Base-by-base conservation (phyloP, 2,329 filamentous ascomycete genomes). In the Fusarium anthophilum region DNA sequence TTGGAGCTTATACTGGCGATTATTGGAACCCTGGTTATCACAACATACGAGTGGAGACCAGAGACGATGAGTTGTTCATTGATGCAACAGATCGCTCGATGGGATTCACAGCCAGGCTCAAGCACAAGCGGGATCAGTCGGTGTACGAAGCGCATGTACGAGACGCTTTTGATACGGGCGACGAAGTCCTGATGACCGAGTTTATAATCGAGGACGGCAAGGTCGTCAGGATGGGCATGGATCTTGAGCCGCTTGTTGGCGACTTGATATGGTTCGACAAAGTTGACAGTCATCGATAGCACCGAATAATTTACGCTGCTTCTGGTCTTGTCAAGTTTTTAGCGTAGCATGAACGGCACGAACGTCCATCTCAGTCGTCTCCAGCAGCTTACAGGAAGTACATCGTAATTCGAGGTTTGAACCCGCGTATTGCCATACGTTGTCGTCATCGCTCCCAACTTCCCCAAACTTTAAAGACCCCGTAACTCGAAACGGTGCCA, bases 11-110 rank as follows among this genome's bases (percentile, higher is more conserved):
- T 44, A 55, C 48, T 1, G 79, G 79, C 14, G 53, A 59, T 13
- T 80, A 78, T 38, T 75, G 73, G 73, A 75, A 78, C n/a, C 44
- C 66, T 2, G 79, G 80, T 3, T 81, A 80, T 57, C 74, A 59
- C n/a, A 53, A 39, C 5, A 67, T 81, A 56, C 60, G 18, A 1
- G 71, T 81, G 0, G 59, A 78, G 26, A 55, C 73, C 18, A 75
- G 64, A 38, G 59, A 75, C 6, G 65, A 65, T 1, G 30, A 22
- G 4, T 62, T 80, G 1, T 78, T 75, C n/a, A 70, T 81, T 10
- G 77, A 80, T 13, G 78, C 78, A 6, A 70, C 65, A 24, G 79
- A 80, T 37, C 76, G 79, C 3, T 80, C 80, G 1, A 68, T 79
- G 56, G 79, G 73, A 3, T 80, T 80, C 35, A 80, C 72, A 0